A percentile compares a stretch with the other conserved stretches of the same genome.
Conservation (phyloP, 2,329 filamentous ascomycete genomes). For the Chlorencoelia australis region DNA sequence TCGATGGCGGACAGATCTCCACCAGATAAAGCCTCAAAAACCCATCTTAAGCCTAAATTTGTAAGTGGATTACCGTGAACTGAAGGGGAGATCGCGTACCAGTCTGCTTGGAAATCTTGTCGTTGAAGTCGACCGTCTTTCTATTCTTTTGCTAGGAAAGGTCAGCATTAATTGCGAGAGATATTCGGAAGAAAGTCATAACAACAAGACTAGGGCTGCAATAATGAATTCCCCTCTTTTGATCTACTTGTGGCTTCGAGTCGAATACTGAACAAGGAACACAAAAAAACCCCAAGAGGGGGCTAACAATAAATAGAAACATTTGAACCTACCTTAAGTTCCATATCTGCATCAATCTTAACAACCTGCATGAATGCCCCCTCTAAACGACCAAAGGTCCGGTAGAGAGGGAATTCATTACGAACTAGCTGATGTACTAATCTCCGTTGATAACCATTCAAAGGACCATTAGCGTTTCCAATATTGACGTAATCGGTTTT, state of each 20-base stretch:
- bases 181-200: too few relatives aligned
- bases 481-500: constrained; percentile 36
- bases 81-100: constrained; percentile 11
- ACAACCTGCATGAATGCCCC: constrained; percentile 26
- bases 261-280: too few relatives aligned
- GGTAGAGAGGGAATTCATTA: constrained; percentile 40
- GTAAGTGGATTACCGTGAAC: constrained; percentile 28
- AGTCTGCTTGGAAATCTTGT: constrained; percentile 16
- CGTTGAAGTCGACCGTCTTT: constrained; percentile 12
- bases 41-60: constrained; percentile 24
- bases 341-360: constrained; percentile 16
- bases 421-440: constrained; percentile 58
- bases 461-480: constrained; percentile 27
- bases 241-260: too few relatives aligned
- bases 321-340: constrained; percentile 21
- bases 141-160: constrained; percentile 11
- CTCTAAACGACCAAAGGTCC: constrained; percentile 18
- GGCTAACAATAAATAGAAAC: too few relatives aligned
- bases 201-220: too few relatives aligned
- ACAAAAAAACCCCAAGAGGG: too few relatives aligned
- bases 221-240: too few relatives aligned
- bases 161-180: constrained; percentile 1
- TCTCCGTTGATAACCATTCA: constrained; percentile 52
- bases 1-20: constrained; percentile 23
- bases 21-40: constrained; percentile 26